phyloP scores from a whole-genome alignment of 2,329 filamentous ascomycete genomes.

The Stenocarpella maydis region DNA sequence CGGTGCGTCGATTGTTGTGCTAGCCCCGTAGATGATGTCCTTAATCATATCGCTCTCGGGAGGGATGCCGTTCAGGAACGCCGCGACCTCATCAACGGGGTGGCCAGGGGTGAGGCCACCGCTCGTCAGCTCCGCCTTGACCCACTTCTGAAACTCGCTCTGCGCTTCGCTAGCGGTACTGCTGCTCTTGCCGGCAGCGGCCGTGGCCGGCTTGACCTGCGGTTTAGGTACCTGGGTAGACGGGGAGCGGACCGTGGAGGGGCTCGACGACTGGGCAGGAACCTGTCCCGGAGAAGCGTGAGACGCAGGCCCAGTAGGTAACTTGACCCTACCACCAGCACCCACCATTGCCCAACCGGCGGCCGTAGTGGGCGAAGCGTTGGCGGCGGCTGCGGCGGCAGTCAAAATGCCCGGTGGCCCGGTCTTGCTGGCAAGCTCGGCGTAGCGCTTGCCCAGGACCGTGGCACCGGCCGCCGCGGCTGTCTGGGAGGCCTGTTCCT shows the following conservation, averaged over 20 bases:
- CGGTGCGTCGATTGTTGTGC: slow-evolving; percentile 90
- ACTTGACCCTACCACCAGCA: slow-evolving; percentile 89
- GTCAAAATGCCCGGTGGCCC: slow-evolving; percentile 44
- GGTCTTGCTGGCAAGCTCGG: slow-evolving; percentile 87
- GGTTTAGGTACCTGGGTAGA: slow-evolving; percentile 22
- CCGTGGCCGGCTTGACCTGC: slow-evolving; percentile 49
- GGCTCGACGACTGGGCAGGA: slow-evolving; percentile 55
- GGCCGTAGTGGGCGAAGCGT: slow-evolving; percentile 39
- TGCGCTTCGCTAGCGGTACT: slow-evolving; percentile 63
- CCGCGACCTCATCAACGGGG: slow-evolving; percentile 81
- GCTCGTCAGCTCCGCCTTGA: slow-evolving; percentile 76
- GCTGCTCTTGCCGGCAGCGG: slow-evolving; percentile 49
- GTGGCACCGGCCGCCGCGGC: slow-evolving; percentile 55
- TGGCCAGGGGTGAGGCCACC: slow-evolving; percentile 69
- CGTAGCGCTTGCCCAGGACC: slow-evolving; percentile 82
- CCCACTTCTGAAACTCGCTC: slow-evolving; percentile 96
- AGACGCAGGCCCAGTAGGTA: slow-evolving; percentile 67
- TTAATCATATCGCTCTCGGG: slow-evolving; percentile 40
- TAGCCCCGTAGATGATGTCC: slow-evolving; percentile 86
- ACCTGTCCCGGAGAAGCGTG: slow-evolving; percentile 35
- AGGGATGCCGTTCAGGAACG: slow-evolving; percentile 73
- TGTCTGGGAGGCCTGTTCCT: slow-evolving; percentile 58
- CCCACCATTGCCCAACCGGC: slow-evolving; percentile 93
- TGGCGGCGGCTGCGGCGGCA: slow-evolving; percentile 46
- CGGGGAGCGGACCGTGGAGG: slow-evolving; percentile 41